These are phyloP conservation scores for Trypanosoma rangeli DNA, from an alignment of 208 protist species.

Conservation along the genomic window DNA sequence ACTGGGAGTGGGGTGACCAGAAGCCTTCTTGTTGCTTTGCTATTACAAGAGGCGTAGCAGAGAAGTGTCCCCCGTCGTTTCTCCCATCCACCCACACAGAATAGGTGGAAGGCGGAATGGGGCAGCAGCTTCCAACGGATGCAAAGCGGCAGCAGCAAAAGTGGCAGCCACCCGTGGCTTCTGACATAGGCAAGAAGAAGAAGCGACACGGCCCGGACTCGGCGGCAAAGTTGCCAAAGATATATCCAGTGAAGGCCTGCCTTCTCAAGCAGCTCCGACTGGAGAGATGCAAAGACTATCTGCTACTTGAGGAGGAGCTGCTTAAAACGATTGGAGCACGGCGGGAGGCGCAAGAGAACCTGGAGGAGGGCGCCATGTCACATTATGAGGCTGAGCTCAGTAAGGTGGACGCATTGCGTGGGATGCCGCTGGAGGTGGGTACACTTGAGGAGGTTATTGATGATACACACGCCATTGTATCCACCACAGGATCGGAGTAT, in stretches of 20 bases:
- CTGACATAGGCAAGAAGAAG: slow-evolving; percentile 92
- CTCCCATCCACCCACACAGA: background rate
- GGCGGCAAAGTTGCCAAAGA: slow-evolving; percentile 77
- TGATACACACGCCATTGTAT: slow-evolving; percentile 99
- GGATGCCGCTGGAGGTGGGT: slow-evolving; percentile 97
- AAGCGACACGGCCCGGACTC: slow-evolving; percentile 82
- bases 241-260: slow-evolving; percentile 97
- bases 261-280: slow-evolving; percentile 97
- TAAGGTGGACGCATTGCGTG: slow-evolving; percentile 98
- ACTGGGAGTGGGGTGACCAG: too few relatives aligned
- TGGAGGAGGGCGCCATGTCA: slow-evolving; percentile 78
- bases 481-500: slow-evolving; percentile 95
- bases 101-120: slow-evolving; percentile 43
- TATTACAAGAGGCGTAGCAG: background rate
- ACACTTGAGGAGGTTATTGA: slow-evolving; percentile 99
- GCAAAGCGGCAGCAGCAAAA: slow-evolving; percentile 72
- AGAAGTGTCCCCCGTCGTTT: too few relatives aligned
- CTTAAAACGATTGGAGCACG: slow-evolving; percentile 89
- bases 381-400: slow-evolving; percentile 94
- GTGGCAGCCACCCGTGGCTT: slow-evolving; percentile 95
- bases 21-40: too few relatives aligned
- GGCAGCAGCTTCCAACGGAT: slow-evolving; percentile 62
- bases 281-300: slow-evolving; percentile 99
- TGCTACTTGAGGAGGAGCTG: slow-evolving; percentile 99
- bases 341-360: slow-evolving; percentile 76